Base-by-base conservation (phyloP, 2,329 filamentous ascomycete species). In the Neofusicoccum cordaticola region DNA sequence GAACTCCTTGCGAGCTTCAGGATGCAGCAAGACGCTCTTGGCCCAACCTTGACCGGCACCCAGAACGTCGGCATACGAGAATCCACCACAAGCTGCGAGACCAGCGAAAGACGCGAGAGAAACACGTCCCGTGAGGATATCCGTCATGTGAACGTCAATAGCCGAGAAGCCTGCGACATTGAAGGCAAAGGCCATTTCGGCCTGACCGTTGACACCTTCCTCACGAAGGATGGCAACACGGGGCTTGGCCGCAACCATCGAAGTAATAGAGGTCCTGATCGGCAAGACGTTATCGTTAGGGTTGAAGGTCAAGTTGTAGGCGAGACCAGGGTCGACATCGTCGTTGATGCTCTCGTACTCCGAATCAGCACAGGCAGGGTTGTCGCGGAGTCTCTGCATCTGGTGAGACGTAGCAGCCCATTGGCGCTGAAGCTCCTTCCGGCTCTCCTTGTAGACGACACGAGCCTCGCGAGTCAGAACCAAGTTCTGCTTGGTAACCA, bases 161-260 rank as follows among this genome's bases (percentile, higher is more conserved):
- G 93, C 88, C 57, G 93, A 89, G 80, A 98, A 98, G 42, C 94
- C 94, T 48, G 95, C 94, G 41, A 88, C 88, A 69, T 90, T 88
- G 84, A 98, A 98, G 56, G 93, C 93, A 73, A 96, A 98, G 0
- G 95, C 95, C 92, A 99, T 96, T 78, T 99, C 95, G n/a, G 92
- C 89, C 72, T 97, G 88, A 47, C 93, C 92, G 79, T 99, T 98
- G 69, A 97, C 92, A 75, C 95, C 95, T 77, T 97, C 93, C 78
- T 98, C 95, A 73, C 95, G 86, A 22, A 99, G 87, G 70, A 99
- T 96, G 48, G 95, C 95, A 27, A 99, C 93, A 37, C 88, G 87
- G 1, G 91, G 90, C 72, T 86, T 87, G 47, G 78, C 85, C 67
- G 83, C 83, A 74, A 92, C 86, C 65, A 83, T 74, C 66, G 85